Conservation (phyloP, 2,329 filamentous ascomycete genomes). For the Epichloe sibirici region DNA sequence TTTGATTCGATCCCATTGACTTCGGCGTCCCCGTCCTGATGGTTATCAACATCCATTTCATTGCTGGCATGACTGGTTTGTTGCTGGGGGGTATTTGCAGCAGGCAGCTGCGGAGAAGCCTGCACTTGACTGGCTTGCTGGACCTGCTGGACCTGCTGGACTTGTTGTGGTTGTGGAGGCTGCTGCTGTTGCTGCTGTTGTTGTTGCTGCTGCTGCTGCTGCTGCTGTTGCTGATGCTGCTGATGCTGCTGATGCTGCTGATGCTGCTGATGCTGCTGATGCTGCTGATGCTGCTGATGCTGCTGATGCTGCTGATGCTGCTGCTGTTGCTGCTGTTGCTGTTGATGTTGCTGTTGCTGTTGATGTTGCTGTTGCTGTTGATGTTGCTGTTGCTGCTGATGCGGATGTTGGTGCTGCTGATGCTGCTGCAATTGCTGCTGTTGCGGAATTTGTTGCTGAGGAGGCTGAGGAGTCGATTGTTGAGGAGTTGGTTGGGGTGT, state of each 20-base stretch:
- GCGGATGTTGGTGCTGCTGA: conserved; percentile 19
- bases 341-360: conserved; percentile 14
- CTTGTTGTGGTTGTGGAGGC: conserved; percentile 10
- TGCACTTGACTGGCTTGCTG: conserved; percentile 23
- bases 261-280: conserved; percentile 12
- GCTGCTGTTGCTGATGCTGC: not conserved
- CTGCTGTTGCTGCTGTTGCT: conserved; percentile 14
- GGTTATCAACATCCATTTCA: conserved; percentile 41
- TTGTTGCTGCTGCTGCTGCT: conserved; percentile 11
- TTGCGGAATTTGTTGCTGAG: conserved; percentile 13
- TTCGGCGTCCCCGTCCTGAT: conserved; percentile 33
- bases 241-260: conserved; percentile 15
- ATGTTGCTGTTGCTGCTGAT: not conserved
- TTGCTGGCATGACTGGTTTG: conserved; percentile 33
- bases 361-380: conserved; percentile 6
- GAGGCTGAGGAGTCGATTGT: conserved; percentile 11
- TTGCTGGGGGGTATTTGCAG: conserved; percentile 25
- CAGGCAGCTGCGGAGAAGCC: conserved; percentile 19
- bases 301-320: conserved; percentile 13
- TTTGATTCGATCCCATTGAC: conserved; percentile 34
- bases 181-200: conserved; percentile 12
- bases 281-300: not conserved
- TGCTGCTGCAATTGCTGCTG: conserved; percentile 8
- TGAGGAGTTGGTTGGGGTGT: conserved; percentile 8
- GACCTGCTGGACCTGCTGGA: conserved; percentile 15